Evolutionary conservation across 495 filamentous ascomycete species (phyloP).

Genomic region (Lasiosphaeria ovina): DNA sequence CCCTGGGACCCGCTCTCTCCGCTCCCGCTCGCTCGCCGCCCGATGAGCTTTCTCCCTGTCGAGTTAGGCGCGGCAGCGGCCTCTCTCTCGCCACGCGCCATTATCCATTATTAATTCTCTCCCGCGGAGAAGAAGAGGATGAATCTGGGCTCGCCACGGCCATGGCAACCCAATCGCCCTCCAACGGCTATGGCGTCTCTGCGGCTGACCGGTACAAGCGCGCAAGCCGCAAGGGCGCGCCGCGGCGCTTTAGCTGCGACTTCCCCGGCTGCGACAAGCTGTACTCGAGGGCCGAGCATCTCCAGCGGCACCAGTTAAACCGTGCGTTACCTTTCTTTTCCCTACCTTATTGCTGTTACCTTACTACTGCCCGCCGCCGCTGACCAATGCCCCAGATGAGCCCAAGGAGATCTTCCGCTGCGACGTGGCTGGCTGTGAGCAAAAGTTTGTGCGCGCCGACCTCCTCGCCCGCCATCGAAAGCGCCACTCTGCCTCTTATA

Average conservation of each 20-base stretch:
- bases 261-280: slow-evolving; percentile 86
- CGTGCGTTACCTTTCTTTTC: slow-evolving; percentile 30
- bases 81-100: background rate
- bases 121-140: slow-evolving; percentile 3
- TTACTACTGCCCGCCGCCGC: slow-evolving; percentile 7
- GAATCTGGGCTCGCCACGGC: slow-evolving; percentile 1
- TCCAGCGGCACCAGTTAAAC: slow-evolving; percentile 58
- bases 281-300: slow-evolving; percentile 93
- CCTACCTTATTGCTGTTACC: background rate
- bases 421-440: slow-evolving; percentile 83
- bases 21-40: too few species aligned
- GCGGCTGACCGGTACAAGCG: slow-evolving; percentile 40
- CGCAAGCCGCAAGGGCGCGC: slow-evolving; percentile 49
- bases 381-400: slow-evolving; percentile 62
- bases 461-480: slow-evolving; percentile 88
- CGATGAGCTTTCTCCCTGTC: background rate
- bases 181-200: slow-evolving; percentile 8
- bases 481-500: slow-evolving; percentile 86
- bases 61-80: background rate
- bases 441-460: slow-evolving; percentile 90
- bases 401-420: slow-evolving; percentile 95
- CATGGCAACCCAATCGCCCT: slow-evolving; percentile 17
- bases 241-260: slow-evolving; percentile 69
- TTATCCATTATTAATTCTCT: background rate
- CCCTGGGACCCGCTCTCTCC: too few species aligned